Evolutionary conservation across 768 basidiomycete species (phyloP).

Genomic region (Boletellus ananiceps): DNA sequence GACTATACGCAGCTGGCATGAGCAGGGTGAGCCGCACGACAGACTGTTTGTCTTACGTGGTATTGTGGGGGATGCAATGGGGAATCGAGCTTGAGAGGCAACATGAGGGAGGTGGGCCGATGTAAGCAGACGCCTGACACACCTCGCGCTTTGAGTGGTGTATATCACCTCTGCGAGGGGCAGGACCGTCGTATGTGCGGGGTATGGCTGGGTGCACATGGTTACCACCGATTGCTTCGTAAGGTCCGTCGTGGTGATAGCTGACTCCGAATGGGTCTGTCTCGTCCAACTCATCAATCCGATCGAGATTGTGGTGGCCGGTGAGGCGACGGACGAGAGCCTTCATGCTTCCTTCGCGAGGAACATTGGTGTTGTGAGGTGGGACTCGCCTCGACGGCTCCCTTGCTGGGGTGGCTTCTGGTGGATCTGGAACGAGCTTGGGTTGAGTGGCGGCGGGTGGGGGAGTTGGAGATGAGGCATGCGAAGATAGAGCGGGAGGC

Average conservation of each 20-base stretch:
- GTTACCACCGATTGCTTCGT: constrained; percentile 51
- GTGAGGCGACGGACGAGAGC: constrained; percentile 27
- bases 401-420: too few species aligned
- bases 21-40: not conserved
- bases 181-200: not conserved
- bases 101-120: constrained; percentile 6
- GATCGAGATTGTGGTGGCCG: constrained; percentile 44
- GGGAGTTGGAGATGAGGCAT: not conserved
- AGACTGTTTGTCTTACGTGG: constrained; percentile 15
- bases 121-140: constrained; percentile 10
- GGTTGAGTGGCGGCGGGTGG: too few species aligned
- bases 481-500: not conserved
- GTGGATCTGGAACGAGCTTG: too few species aligned
- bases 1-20: constrained; percentile 12
- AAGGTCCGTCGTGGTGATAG: constrained; percentile 71
- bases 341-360: constrained; percentile 21
- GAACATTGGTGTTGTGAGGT: too few species aligned
- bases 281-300: constrained; percentile 76
- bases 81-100: constrained; percentile 11
- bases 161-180: constrained; percentile 1
- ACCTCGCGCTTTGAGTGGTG: constrained; percentile 18
- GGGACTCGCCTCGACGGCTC: too few species aligned
- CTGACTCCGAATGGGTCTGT: constrained; percentile 60
- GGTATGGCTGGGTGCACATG: constrained; percentile 7
- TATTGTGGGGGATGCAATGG: constrained; percentile 9